phyloP scores from a whole-genome alignment of 495 filamentous ascomycete genomes.

The Melanomma pulvis-pyrius region DNA sequence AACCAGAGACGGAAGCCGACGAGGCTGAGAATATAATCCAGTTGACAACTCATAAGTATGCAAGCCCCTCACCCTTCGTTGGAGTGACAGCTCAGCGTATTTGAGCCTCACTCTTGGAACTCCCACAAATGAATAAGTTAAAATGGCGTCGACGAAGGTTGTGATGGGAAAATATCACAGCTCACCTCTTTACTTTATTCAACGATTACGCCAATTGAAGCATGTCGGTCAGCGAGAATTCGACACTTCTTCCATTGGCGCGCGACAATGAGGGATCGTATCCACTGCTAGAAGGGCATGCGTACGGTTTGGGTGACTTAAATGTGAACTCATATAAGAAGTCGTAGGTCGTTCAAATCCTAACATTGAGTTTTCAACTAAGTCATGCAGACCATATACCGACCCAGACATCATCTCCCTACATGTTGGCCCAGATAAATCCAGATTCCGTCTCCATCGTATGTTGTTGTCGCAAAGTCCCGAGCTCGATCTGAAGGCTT shows the following conservation, averaged over 20 bases:
- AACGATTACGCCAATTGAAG: not conserved
- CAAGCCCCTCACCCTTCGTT: not conserved
- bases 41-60: slow-evolving; percentile 17
- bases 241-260: not conserved
- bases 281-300: not conserved
- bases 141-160: not conserved
- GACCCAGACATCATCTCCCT: slow-evolving; percentile 6
- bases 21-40: slow-evolving; percentile 4
- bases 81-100: slow-evolving; percentile 7
- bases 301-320: not conserved
- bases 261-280: not conserved
- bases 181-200: not conserved
- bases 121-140: not conserved
- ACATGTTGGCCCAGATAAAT: slow-evolving; percentile 3
- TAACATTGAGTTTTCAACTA: not conserved
- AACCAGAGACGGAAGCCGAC: slow-evolving; percentile 8
- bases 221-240: slow-evolving; percentile 4
- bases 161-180: not conserved
- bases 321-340: slow-evolving; percentile 2
- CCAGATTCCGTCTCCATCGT: slow-evolving; percentile 14
- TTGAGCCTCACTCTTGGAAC: slow-evolving; percentile 12
- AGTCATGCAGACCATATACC: not conserved
- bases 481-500: slow-evolving; percentile 4
- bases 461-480: slow-evolving; percentile 2
- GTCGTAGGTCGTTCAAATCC: slow-evolving; percentile 5